Base-by-base conservation (phyloP, 176 grass and related monocot genomes). In the Pontederia paniculata region DNA sequence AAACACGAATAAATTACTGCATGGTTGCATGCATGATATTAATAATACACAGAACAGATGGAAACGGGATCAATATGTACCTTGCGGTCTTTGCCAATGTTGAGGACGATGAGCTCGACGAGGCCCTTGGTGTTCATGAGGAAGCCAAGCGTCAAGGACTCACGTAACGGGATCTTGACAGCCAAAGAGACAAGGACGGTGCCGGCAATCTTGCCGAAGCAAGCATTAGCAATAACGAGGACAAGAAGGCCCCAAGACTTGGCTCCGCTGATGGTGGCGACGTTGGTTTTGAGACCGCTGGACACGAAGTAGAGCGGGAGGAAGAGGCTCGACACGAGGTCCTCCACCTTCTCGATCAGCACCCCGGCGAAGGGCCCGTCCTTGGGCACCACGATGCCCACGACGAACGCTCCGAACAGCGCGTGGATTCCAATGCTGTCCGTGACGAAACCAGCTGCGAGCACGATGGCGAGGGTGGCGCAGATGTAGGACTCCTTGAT, bases 51-150 rank as follows among this genome's bases (percentile, higher is more conserved):
- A 10, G 9, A 56, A 8, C 10, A 23, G 13, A 23, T 23, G 13
- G 19, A 9, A 23, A 56, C 18, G 20, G 21, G n/a, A n/a, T n/a
- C n/a, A n/a, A n/a, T 56, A n/a, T 25, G 8, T 6, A 57, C 58
- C 58, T 62, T 62, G 58, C 58, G 58, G 42, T 62, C 58, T 17
- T 44, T 62, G n/a, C 58, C 58, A 11, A 62, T 45, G 42, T 62
- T 62, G 58, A 62, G 58, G 58, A 62, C 58, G 42, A 62, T 62
- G 4, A 62, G 42, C 58, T 62, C 58, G 42, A 62, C 58, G 4
- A 62, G 58, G 16, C 58, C 58, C 58, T 62, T 62, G 58, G 58
- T 60, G 58, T 60, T 60, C 58, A 60, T 60, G 37, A 60, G 58
- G 58, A 62, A 62, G 37, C 58, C 58, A 19, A 62, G 42, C 0